Base-by-base conservation (phyloP, 257 asterid species). In the Verbena officinalis region DNA sequence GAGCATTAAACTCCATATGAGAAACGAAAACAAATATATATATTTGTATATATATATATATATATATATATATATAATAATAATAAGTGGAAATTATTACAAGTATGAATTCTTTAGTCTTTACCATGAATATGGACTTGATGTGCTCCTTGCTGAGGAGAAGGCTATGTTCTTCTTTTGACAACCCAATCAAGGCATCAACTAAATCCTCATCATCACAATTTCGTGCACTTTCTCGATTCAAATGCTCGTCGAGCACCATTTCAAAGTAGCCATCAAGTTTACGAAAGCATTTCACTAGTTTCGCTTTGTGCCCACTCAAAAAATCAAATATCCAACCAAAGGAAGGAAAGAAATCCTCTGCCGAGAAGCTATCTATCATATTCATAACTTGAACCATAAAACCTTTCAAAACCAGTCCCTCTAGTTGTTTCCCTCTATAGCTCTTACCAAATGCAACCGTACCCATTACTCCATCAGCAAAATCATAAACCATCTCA, bases 71-170 rank as follows among this genome's bases (percentile, higher is more conserved):
- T 38, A 38, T 38, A 38, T 7, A 7, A 2, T 7, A 38, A 8
- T 2, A 14, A 42, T 7, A 38, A 10, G 13, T 38, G 44, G 1
- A 38, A 38, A 7, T 38, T 8, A 11, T 2, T 11, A 2, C 12
- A 42, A 11, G 12, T 10, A 4, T 1, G 2, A n/a, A n/a, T n/a
- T 12, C 45, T 38, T 0, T 2, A 45, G 7, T 33, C 2, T 2
- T 59, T 59, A 66, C 77, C 76, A 70, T 36, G 24, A 66, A 52
- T 17, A 75, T 61, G 13, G 74, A 77, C 67, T 75, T 71, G 62
- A 75, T 62, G 21, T 71, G 65, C 49, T 75, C 72, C 31, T 30
- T 70, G 59, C 63, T 54, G 17, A 59, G 19, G 42, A 2, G 22
- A 43, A 31, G 58, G 56, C 40, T 55, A 9, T 15, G 31, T n/a